These are phyloP conservation scores for Phytophthora pini DNA, from an alignment of 352 stramenopile genomes.

Conservation along the genomic window DNA sequence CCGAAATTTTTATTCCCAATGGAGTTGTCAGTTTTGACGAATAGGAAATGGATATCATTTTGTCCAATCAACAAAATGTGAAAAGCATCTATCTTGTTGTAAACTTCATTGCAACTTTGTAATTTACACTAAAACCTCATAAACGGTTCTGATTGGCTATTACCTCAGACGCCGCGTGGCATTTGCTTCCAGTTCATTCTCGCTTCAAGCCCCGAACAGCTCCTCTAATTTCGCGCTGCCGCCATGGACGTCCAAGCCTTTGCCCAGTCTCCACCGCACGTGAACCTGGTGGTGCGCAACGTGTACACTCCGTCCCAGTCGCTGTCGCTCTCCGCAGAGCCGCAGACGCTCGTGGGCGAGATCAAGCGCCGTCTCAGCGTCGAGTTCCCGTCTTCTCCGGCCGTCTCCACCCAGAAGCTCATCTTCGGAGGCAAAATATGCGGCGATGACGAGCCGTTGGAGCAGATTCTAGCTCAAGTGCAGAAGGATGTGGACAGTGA, in stretches of 20 bases:
- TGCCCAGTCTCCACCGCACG: conserved; percentile 11
- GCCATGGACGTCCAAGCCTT: conserved; percentile 30
- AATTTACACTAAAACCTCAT: too few relatives aligned
- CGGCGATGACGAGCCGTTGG: conserved; percentile 59
- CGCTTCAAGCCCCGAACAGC: conserved; percentile 26
- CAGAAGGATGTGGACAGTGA: conserved; percentile 43
- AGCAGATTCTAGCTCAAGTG: conserved; percentile 48
- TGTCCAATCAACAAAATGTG: not conserved
- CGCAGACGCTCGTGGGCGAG: conserved; percentile 47
- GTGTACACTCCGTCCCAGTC: conserved; percentile 74
- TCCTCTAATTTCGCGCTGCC: not conserved
- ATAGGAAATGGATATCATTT: too few relatives aligned
- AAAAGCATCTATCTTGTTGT: not conserved
- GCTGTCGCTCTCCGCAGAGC: conserved; percentile 50
- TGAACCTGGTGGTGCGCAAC: conserved; percentile 83
- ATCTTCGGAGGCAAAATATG: conserved; percentile 91
- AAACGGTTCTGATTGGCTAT: conserved; percentile 1
- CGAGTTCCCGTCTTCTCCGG: conserved; percentile 53
- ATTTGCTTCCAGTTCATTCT: conserved; percentile 25
- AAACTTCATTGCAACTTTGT: too few relatives aligned
- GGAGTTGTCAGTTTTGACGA: too few relatives aligned
- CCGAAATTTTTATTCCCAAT: too few relatives aligned
- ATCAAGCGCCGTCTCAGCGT: conserved; percentile 69
- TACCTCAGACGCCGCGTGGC: conserved; percentile 21
- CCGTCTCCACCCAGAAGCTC: conserved; percentile 72